Evolutionary conservation across 371 early-diverging fungal species (phyloP).

Genomic region (Caulochytrium protostelioides): DNA sequence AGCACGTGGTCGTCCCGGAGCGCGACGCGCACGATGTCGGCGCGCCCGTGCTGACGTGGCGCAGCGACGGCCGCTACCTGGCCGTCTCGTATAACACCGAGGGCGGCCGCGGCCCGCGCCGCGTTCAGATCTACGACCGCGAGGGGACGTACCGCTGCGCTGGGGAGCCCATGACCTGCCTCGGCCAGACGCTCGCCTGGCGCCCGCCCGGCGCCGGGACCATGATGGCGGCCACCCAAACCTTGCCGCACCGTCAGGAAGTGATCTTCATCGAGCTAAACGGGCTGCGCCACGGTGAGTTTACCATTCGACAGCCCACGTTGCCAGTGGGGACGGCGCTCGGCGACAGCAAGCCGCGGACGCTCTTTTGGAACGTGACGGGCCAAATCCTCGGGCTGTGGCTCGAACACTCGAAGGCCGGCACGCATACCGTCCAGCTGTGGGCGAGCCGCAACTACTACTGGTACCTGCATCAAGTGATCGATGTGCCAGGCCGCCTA

Average conservation of each 20-base stretch:
- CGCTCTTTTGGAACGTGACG: too few species aligned
- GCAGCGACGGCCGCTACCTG: conserved; percentile 73
- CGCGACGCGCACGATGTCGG: conserved; percentile 70
- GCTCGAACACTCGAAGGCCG: conserved; percentile 15
- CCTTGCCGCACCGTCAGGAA: conserved; percentile 57
- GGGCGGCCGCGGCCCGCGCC: not conserved
- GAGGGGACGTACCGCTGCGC: too few species aligned
- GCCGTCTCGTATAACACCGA: conserved; percentile 31
- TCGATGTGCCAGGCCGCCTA: too few species aligned
- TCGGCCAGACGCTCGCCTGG: conserved; percentile 40
- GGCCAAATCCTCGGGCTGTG: conserved; percentile 37
- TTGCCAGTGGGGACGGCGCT: too few species aligned
- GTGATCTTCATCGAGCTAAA: conserved; percentile 85
- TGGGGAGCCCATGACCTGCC: too few species aligned
- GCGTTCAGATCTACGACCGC: not conserved
- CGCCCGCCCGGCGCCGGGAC: too few species aligned
- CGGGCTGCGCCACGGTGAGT: conserved; percentile 84
- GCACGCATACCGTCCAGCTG: conserved; percentile 40
- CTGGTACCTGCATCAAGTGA: conserved; percentile 82
- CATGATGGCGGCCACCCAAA: conserved; percentile 62
- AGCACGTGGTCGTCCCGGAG: too few species aligned
- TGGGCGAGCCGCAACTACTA: conserved; percentile 86
- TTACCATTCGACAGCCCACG: conserved; percentile 35
- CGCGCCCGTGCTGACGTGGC: conserved; percentile 60
- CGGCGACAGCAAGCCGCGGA: too few species aligned